A percentile compares a stretch with the other conserved stretches of the same genome.
Evolutionary conservation across 1,284 basidiomycete genomes (phyloP).

Genomic region (Coriolopsis trogii): DNA sequence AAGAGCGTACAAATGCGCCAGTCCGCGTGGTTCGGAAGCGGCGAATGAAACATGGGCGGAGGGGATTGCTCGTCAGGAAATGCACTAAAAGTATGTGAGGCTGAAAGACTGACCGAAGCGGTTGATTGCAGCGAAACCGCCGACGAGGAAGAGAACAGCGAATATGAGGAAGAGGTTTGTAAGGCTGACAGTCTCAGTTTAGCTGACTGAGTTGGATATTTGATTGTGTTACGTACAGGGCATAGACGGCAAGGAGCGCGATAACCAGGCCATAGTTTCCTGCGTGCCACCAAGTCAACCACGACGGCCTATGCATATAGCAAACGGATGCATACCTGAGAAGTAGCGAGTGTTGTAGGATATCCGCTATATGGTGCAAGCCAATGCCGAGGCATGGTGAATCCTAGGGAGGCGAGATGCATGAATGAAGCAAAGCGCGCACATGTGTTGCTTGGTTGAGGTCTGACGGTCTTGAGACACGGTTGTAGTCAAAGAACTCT

Average conservation of each 20-base stretch:
- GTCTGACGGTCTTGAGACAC: conserved; percentile 82
- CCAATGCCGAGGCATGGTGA: not conserved
- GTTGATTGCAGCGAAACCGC: conserved; percentile 91
- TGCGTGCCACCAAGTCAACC: no score
- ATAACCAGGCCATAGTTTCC: conserved; percentile 91
- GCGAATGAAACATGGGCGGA: not conserved
- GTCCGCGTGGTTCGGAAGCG: no score
- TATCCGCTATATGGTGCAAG: conserved; percentile 63
- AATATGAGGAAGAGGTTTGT: conserved; percentile 84
- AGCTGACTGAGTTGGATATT: not conserved
- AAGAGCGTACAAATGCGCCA: no score
- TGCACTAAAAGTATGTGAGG: not conserved
- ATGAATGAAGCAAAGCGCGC: conserved; percentile 30
- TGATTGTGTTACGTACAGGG: conserved; percentile 62
- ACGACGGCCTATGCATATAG: no score
- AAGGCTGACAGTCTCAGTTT: conserved; percentile 43
- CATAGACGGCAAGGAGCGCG: conserved; percentile 84
- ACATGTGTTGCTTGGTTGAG: conserved; percentile 72
- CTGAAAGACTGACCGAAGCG: conserved; percentile 71
- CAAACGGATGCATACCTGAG: conserved; percentile 62
- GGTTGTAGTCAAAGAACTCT: conserved; percentile 91
- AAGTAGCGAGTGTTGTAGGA: conserved; percentile 96
- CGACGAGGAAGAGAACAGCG: conserved; percentile 87
- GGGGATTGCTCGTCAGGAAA: not conserved
- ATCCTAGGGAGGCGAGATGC: not conserved